These are phyloP conservation scores for Polyplosphaeria fusca DNA, from an alignment of 495 filamentous ascomycete species.

Conservation along the genomic window DNA sequence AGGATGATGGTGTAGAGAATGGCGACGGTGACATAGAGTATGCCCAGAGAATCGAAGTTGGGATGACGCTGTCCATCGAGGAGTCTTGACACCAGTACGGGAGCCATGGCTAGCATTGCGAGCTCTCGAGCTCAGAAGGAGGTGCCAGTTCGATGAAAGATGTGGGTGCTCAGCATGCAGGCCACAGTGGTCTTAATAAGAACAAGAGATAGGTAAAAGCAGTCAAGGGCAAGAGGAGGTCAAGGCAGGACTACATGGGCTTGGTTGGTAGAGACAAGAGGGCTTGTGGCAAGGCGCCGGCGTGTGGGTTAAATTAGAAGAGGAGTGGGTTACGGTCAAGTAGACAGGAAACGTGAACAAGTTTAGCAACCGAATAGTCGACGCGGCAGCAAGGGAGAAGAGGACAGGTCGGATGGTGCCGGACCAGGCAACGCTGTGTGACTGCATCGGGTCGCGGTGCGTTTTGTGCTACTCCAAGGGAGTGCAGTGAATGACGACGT, in stretches of 20 bases:
- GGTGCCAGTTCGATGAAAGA: not conserved
- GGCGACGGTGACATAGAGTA: constrained; percentile 46
- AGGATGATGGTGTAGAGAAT: constrained; percentile 57
- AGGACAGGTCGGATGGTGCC: constrained; percentile 16
- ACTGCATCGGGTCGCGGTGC: constrained; percentile 16
- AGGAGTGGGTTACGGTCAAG: not conserved
- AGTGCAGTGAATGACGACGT: constrained; percentile 4
- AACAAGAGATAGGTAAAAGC: not conserved
- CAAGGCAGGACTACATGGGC: constrained; percentile 15
- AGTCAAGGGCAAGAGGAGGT: constrained; percentile 1
- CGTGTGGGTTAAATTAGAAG: constrained; percentile 7
- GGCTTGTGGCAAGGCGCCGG: constrained; percentile 1
- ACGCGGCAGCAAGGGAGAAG: constrained; percentile 25
- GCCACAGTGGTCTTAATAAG: constrained; percentile 4
- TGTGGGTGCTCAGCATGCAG: constrained; percentile 25
- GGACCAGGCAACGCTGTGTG: constrained; percentile 15
- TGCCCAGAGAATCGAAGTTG: constrained; percentile 46
- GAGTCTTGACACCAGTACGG: constrained; percentile 12
- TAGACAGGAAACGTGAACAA: constrained; percentile 6
- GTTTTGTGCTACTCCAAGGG: constrained; percentile 25
- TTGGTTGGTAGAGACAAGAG: not conserved
- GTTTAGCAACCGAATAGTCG: constrained; percentile 15
- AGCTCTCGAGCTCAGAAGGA: not conserved
- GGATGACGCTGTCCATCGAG: constrained; percentile 28
- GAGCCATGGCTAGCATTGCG: constrained; percentile 23